phyloP scores from a whole-genome alignment of 352 stramenopile genomes.

The Pythium aquatile region DNA sequence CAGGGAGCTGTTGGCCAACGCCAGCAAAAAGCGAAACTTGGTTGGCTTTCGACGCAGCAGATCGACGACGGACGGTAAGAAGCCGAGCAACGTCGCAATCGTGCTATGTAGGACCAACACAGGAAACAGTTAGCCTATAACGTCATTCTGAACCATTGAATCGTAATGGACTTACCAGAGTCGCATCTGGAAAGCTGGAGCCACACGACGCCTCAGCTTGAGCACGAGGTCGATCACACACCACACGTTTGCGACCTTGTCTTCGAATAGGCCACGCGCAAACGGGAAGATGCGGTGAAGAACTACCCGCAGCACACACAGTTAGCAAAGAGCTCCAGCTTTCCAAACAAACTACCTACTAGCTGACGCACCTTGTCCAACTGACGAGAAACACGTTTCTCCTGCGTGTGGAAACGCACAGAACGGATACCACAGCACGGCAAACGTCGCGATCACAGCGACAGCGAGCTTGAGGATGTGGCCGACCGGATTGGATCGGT shows the following conservation, averaged over 20 bases:
- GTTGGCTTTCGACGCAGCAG: conserved; percentile 64
- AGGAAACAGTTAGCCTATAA: not conserved
- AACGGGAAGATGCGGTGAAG: conserved; percentile 95
- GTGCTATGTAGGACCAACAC: conserved; percentile 35
- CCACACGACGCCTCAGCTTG: conserved; percentile 65
- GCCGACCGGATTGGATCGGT: conserved; percentile 45
- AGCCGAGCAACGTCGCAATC: conserved; percentile 77
- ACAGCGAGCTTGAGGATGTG: conserved; percentile 72
- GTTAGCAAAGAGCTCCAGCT: not conserved
- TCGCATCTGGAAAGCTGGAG: conserved; percentile 58
- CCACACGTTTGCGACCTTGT: conserved; percentile 98
- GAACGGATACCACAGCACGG: conserved; percentile 90
- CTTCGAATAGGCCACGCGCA: conserved; percentile 95
- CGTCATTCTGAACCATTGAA: too few relatives aligned
- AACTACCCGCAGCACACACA: conserved; percentile 40
- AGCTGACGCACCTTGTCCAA: conserved; percentile 55
- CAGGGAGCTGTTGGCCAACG: conserved; percentile 83
- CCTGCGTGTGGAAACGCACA: conserved; percentile 45
- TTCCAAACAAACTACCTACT: too few relatives aligned
- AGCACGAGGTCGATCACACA: conserved; percentile 87
- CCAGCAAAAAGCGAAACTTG: conserved; percentile 77
- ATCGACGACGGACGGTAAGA: conserved; percentile 82
- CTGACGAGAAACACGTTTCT: conserved; percentile 55
- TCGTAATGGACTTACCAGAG: conserved; percentile 43
- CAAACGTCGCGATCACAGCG: conserved; percentile 91